Base-by-base conservation (phyloP, 768 basidiomycete genomes). In the Lactifluus subvellereus region DNA sequence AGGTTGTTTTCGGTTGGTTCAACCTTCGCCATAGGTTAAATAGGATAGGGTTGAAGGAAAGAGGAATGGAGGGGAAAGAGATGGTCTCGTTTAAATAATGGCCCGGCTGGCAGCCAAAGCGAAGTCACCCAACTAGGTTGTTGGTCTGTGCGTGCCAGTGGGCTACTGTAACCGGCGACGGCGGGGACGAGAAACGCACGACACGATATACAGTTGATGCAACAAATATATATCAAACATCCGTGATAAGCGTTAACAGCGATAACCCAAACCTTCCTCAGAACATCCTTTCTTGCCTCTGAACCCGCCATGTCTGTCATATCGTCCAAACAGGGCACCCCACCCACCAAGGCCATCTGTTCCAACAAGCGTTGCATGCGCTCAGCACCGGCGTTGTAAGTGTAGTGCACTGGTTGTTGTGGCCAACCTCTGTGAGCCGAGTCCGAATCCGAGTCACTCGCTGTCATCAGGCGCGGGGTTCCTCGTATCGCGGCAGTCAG, bases 311-410 rank as follows among this genome's bases (percentile, higher is more conserved):
- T 3, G 27, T 42, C 45, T 0, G 7, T 37, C 49, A 9, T 13
- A 4, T 6, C 1, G 16, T 14, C 53, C 52, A 13, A 57, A 54
- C 62, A 73, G 61, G 71, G 69, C 52, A 73, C 73, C 3, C 71
- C 69, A 33, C 67, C 71, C 10, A 71, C 69, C 22, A 71, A 61
- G 8, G 71, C 59, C 18, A 67, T 67, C 48, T 72, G 67, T 22
- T 72, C 74, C 58, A 88, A 76, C 60, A 83, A 77, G 75, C 85
- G 79, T 66, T 82, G 77, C 57, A 84, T 84, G 65, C 89, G 82
- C 72, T 96, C 93, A 30, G 91, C 91, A 6, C 87, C 91, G 0
- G 94, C 94, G 71, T 97, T 94, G 72, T 96, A 97, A n/a, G 89
- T 91, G 74, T 88, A 94, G 14, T 82, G 82, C 30, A 84, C 79